These are phyloP conservation scores for Geosmithia morbida DNA, from an alignment of 2,329 filamentous ascomycete species.

Conservation along the genomic window DNA sequence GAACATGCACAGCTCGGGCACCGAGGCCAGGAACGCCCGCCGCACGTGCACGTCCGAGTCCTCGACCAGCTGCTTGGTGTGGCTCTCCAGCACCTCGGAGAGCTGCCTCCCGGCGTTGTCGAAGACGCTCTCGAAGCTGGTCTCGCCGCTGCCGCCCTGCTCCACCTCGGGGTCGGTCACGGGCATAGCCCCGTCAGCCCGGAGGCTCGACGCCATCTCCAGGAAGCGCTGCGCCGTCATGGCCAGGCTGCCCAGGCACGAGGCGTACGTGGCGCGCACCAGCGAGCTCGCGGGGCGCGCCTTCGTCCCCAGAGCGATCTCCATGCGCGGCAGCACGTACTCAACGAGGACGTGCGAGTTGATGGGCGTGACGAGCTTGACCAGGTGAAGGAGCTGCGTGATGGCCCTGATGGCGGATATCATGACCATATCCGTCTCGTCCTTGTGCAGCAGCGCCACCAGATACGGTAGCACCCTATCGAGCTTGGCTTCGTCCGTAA, in stretches of 20 bases:
- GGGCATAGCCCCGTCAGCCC: constrained; percentile 69
- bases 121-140: constrained; percentile 69
- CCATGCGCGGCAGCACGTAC: constrained; percentile 51
- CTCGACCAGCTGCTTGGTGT: constrained; percentile 81
- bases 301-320: constrained; percentile 32
- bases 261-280: constrained; percentile 82
- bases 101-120: constrained; percentile 78
- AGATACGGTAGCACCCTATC: constrained; percentile 88
- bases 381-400: constrained; percentile 75
- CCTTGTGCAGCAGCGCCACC: constrained; percentile 59
- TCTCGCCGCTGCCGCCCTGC: constrained; percentile 49
- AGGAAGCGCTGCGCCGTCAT: constrained; percentile 74
- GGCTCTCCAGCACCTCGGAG: constrained; percentile 68
- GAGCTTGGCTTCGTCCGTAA: constrained; percentile 91
- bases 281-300: constrained; percentile 42
- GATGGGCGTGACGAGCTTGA: constrained; percentile 71
- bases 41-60: constrained; percentile 77
- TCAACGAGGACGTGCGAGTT: constrained; percentile 57
- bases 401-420: constrained; percentile 75
- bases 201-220: constrained; percentile 78
- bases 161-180: constrained; percentile 69
- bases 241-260: constrained; percentile 78
- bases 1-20: constrained; percentile 85
- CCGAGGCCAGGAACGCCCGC: constrained; percentile 80
- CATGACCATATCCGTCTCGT: constrained; percentile 71